Base-by-base conservation (phyloP, 129 eudicot species). In the Lonicera japonica region DNA sequence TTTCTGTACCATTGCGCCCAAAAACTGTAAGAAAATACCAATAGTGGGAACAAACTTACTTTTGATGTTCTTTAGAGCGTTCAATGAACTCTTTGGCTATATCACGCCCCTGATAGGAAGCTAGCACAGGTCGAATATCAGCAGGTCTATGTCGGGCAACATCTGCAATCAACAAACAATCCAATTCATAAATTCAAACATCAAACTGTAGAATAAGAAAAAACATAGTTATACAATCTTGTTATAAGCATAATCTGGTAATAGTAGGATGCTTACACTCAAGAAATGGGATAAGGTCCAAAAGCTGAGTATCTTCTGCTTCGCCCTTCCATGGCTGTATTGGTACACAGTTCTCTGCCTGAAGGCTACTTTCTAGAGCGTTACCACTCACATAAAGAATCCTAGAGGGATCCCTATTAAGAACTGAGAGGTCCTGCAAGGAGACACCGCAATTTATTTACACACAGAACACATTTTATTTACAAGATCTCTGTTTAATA, bases 271-370 rank as follows among this genome's bases (percentile, higher is more conserved):
- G 65, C 84, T 80, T 71, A 86, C 97, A 90, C 39, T 86, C 94
- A 61, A 90, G 94, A 67, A 90, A 90, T 10, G 97, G 97, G 74
- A 90, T 81, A 61, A 90, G 91, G 82, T 90, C 97, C 63, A 90
- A 34, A 50, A 90, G 87, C 58, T 81, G 50, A 11, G 97, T 83
- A 59, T 90, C 97, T 6, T 86, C 94, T 48, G 73, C 65, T 72
- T 90, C 95, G 58, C 88, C 83, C 65, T 83, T 80, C 89, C 95
- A 90, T 36, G 88, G 86, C 64, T 86, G 86, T 64, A 90, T 58
- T 18, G 84, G 77, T 54, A 90, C 89, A 51, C 85, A 73, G 48
- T 83, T 90, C 63, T 90, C 95, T 25, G 83, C 65, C 75, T 90
- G 97, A 54, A 90, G 97, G 65, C 89, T 81, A 68, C 74, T 78